These are phyloP conservation scores for Beauveria brongniartii DNA, from an alignment of 2,329 filamentous ascomycete species.

Conservation along the genomic window DNA sequence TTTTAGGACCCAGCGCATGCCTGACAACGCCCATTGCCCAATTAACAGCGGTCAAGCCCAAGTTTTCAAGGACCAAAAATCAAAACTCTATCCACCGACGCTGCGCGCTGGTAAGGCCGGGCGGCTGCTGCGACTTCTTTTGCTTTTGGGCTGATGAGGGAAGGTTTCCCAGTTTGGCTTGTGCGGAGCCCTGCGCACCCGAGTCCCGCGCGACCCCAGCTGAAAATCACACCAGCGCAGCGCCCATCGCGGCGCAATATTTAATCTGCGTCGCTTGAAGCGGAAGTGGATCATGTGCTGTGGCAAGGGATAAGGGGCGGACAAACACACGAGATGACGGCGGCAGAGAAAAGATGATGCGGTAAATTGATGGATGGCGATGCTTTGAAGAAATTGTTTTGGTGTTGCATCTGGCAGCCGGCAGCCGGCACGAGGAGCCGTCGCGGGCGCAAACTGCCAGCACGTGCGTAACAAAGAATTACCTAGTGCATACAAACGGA, in stretches of 20 bases:
- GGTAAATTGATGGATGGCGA: background rate
- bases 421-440: background rate
- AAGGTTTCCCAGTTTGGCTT: background rate
- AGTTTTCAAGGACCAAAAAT: background rate
- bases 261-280: slow-evolving; percentile 3
- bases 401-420: background rate
- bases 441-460: background rate
- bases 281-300: slow-evolving; percentile 11
- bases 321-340: background rate
- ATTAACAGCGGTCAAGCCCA: background rate
- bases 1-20: background rate
- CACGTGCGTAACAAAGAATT: background rate
- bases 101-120: background rate
- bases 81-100: background rate
- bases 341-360: background rate
- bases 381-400: background rate
- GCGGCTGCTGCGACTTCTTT: background rate
- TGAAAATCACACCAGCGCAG: background rate
- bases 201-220: background rate
- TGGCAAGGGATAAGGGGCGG: background rate
- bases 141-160: background rate
- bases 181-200: background rate
- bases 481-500: no score
- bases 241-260: background rate
- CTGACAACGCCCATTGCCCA: background rate